Percentiles rank a stretch among this genome's conserved stretches.
These are phyloP conservation scores for Didymella pinodella DNA, from an alignment of 2,329 filamentous ascomycete species.

Conservation along the genomic window DNA sequence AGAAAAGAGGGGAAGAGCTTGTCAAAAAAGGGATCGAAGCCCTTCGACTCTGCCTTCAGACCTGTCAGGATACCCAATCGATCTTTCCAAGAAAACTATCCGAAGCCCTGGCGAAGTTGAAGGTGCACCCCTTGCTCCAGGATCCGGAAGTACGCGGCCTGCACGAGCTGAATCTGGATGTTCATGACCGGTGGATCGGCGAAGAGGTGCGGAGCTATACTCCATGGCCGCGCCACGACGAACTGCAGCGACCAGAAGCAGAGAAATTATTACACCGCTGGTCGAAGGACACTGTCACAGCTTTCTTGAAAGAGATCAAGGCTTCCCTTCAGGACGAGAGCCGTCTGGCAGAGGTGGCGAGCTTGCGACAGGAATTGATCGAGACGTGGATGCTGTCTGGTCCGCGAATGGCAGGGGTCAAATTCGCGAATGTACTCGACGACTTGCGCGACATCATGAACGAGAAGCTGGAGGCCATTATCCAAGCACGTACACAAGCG, in stretches of 20 bases:
- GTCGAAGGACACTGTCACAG: conserved; percentile 51
- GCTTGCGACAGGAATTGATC: conserved; percentile 73
- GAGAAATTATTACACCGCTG: conserved; percentile 52
- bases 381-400: conserved; percentile 78
- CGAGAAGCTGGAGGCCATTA: conserved; percentile 67
- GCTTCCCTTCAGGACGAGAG: conserved; percentile 66
- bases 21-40: conserved; percentile 67
- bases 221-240: conserved; percentile 85
- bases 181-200: conserved; percentile 80
- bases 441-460: conserved; percentile 74
- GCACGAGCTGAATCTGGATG: conserved; percentile 77
- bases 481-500: conserved; percentile 69
- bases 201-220: conserved; percentile 85
- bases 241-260: conserved; percentile 57
- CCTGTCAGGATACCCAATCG: conserved; percentile 77
- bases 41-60: conserved; percentile 77
- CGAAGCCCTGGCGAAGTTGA: conserved; percentile 72
- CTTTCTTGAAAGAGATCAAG: conserved; percentile 65
- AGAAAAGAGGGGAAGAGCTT: conserved; percentile 56
- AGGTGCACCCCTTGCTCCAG: conserved; percentile 74
- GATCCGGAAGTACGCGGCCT: conserved; percentile 71
- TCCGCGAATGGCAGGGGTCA: conserved; percentile 69
- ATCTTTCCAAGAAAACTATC: conserved; percentile 77
- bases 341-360: conserved; percentile 73
- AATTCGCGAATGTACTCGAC: conserved; percentile 73